These are phyloP conservation scores for Lichtheimia ornata DNA, from an alignment of 371 early-diverging fungal species.

Conservation along the genomic window DNA sequence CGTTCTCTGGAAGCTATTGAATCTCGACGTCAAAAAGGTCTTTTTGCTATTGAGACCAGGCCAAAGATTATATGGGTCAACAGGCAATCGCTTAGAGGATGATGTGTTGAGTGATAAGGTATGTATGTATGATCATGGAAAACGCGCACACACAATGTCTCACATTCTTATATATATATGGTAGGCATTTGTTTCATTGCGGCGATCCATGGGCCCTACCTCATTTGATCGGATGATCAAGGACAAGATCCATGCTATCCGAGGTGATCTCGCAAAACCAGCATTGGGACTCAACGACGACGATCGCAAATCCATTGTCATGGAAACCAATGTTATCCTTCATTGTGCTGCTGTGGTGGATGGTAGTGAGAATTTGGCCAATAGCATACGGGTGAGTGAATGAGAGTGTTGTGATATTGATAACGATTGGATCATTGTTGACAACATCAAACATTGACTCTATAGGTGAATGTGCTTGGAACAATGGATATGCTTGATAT, in stretches of 20 bases:
- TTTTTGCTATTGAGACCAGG: constrained; percentile 33
- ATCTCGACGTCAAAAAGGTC: constrained; percentile 29
- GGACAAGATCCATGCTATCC: constrained; percentile 55
- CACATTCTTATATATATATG: background rate
- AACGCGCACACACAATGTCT: background rate
- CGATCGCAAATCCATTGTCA: constrained; percentile 42
- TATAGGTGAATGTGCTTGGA: constrained; percentile 55
- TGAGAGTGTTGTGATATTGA: constrained; percentile 31
- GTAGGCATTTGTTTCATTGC: constrained; percentile 45
- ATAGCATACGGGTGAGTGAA: constrained; percentile 43
- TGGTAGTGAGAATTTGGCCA: constrained; percentile 37
- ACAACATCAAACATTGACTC: background rate
- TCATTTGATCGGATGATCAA: constrained; percentile 42
- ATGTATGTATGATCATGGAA: background rate
- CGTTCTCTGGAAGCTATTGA: constrained; percentile 54
- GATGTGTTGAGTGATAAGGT: constrained; percentile 51
- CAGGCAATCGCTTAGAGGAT: constrained; percentile 34
- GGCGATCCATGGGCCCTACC: constrained; percentile 39
- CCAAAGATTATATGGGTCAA: constrained; percentile 21
- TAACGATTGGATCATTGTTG: background rate
- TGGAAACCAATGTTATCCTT: constrained; percentile 48
- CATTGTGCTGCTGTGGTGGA: constrained; percentile 64
- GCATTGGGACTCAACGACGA: constrained; percentile 49
- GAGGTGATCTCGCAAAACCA: constrained; percentile 52
- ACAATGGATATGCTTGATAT: constrained; percentile 54